These are phyloP conservation scores for Pelargonium myrrhifolium DNA, from an alignment of 441 rosid species.

Conservation along the genomic window DNA sequence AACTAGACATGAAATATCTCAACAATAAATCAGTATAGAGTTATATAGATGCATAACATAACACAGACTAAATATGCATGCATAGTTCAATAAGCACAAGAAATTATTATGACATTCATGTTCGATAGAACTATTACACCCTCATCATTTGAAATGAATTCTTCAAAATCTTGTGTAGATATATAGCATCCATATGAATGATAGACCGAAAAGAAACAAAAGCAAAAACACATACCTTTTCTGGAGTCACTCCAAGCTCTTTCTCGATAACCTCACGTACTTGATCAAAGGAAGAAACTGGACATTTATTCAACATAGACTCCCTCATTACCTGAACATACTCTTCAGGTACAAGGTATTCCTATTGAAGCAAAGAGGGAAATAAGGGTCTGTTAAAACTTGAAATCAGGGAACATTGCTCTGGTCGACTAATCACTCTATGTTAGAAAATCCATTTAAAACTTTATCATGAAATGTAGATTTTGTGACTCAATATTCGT, in stretches of 20 bases:
- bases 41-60: background rate
- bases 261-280: slow-evolving; percentile 79
- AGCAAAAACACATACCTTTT: slow-evolving; percentile 44
- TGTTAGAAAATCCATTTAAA: background rate
- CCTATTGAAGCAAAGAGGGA: slow-evolving; percentile 35
- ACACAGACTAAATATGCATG: background rate
- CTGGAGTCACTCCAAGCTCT: slow-evolving; percentile 83
- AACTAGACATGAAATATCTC: background rate
- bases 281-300: slow-evolving; percentile 90
- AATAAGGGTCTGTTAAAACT: slow-evolving; percentile 1
- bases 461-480: background rate
- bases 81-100: slow-evolving; percentile 3
- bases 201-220: slow-evolving; percentile 11
- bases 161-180: background rate
- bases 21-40: background rate
- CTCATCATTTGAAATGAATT: background rate
- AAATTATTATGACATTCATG: slow-evolving; percentile 5
- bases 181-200: background rate
- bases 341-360: slow-evolving; percentile 80
- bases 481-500: background rate
- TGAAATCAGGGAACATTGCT: background rate
- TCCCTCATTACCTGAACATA: slow-evolving; percentile 78
- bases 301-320: slow-evolving; percentile 88
- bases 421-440: background rate
- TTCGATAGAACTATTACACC: slow-evolving; percentile 16